Evolutionary conservation across 2,329 filamentous ascomycete genomes (phyloP), one percentile per base, ranked within the genome.

Genomic region (Epichloe brachyelytri): DNA sequence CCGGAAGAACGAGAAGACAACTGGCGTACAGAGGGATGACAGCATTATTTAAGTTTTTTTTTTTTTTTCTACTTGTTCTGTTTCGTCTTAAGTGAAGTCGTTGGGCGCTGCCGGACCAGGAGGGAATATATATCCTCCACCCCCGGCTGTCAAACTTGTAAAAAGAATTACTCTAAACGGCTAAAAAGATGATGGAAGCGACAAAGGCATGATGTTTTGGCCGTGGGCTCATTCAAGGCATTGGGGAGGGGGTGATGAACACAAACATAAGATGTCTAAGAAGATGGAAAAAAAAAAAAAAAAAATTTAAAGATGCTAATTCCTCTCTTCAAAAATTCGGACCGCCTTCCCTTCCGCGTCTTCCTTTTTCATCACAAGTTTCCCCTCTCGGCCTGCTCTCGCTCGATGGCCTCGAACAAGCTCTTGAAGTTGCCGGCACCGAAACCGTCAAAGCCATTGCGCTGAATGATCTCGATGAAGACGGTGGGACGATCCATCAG

Each of bases 351-450:
- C 26, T 26, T 26, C 2, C 6, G 1, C 26, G 46, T 36, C n/a
- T 26, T 26, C 45, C 46, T 40, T 33, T 38, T 33, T 22, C 6
- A 39, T 46, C 68, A 87, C 68, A 95, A 65, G 64, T 95, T 96
- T 1, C 91, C 90, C 51, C 90, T 76, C 66, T 85, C 75, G 44
- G 82, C 88, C 74, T 96, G 91, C 68, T 96, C 90, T 48, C 90
- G 75, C 76, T 96, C 91, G 65, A 96, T 94, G 3, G 91, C 90
- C 74, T 96, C 90, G 62, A 96, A 96, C 60, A 96, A 63, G 54
- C 85, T 89, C 79, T 89, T 95, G 73, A 96, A 96, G 68, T 96
- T 97, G 1, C 91, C 91, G 0, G 90, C 91, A 4, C 91, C 90
- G 60, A 96, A 96, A 0, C 91, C 91, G 34, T 86, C 83, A 66